Base-by-base conservation (phyloP, 1,139 yeast genomes). In the Saccharomyces hybrid region DNA sequence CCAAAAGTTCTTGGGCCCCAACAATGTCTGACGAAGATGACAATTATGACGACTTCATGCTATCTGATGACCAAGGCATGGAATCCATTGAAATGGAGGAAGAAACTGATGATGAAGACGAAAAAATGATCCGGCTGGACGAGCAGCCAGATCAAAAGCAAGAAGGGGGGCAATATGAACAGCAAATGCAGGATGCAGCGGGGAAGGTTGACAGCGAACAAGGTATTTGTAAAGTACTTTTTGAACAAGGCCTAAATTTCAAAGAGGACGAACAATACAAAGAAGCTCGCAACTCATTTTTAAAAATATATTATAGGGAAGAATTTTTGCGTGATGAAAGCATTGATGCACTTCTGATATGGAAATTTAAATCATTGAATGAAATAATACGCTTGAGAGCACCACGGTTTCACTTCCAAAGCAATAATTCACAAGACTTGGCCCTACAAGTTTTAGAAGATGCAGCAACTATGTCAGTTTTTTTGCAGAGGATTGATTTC, bases 41-140 rank as follows among this genome's bases (percentile, higher is more conserved):
- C 11, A 52, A 67, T 29, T 73, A 67, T 50, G 73, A 66, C 48
- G 71, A 75, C 3, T 71, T 71, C 51, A 71, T 76, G 60, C 71
- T 68, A 61, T 74, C 79, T 2, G 79, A 73, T 48, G 69, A 62
- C 3, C 75, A 67, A 7, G 68, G 61, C 7, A 55, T 56, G 42
- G 66, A 60, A 3, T 58, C 59, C 8, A 58, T 60, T 28, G 70
- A 61, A 44, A 62, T 65, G 57, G 69, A 60, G 52, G 60, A 62
- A 47, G 64, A 63, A 58, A 58, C 59, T 42, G 69, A 61, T 19
- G 62, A 55, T 42, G 61, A 47, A 28, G 56, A 21, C 49, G 52
- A 26, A 66, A 67, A 42, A 21, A 32, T 12, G 12, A 51, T 28
- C 27, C 28, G 24, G 27, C 42, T 28, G 31, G 47, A 27, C 16